Evolutionary conservation across 1,139 yeast species (phyloP), one percentile per base, ranked within the genome.

Genomic region (Sugiyamaella sp.): DNA sequence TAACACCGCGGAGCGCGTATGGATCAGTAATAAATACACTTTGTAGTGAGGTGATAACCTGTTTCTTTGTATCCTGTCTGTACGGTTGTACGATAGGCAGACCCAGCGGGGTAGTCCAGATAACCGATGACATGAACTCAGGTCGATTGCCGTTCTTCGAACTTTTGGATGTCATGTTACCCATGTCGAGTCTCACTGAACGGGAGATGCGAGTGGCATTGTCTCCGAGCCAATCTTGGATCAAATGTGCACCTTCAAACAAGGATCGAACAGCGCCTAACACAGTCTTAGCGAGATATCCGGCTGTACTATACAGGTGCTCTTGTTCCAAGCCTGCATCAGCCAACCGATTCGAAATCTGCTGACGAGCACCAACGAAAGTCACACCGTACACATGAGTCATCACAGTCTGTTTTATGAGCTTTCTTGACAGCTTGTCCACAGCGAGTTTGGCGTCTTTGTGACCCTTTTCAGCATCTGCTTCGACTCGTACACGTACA

Each of bases 331-430:
- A 73, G 8, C 56, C 56, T 1, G 54, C 54, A 68, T 68, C 80
- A 60, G 71, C 74, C 64, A 73, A 74, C 55, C 74, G 72, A 50
- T 65, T 63, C 25, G 71, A 66, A 64, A 93, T 89, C 73, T 93
- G 99, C 3, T 84, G 85, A 24, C 89, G 81, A 0, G 98, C 99
- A 17, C 99, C 99, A 58, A 89, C 81, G 68, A 81, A 89, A 0
- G 99, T 93, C 10, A 93, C 99, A 63, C 99, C 99, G 68, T 95
- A 93, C 42, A 93, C 99, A 65, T 90, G 91, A 1, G 99, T 93
- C 99, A 93, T 93, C 27, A 93, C 99, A 0, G 99, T 89, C 71
- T 93, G 98, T 69, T 93, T 93, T 47, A 93, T 96, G 46, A 93
- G 86, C 69, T 91, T 91, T 65, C 99, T 80, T 21, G 85, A 80